Conservation (phyloP, 1,284 basidiomycete genomes). For the Microbotryum silenes-acaulis region DNA sequence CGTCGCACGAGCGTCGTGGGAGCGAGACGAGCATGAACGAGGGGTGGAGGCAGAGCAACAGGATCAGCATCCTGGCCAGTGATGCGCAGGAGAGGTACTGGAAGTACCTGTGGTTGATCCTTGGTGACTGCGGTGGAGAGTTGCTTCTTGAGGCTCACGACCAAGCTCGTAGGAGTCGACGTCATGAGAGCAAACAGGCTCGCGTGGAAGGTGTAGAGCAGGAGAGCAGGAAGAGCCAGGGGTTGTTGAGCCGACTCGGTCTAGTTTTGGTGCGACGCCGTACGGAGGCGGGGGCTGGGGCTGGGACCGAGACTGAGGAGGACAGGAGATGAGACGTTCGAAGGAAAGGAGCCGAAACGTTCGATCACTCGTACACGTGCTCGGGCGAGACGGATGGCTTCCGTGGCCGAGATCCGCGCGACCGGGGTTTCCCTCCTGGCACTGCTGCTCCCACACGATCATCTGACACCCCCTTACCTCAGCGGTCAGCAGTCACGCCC, state of each 20-base stretch:
- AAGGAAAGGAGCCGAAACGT: not conserved
- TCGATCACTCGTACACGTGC: no score
- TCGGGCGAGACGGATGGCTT: no score
- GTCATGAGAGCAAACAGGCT: not conserved
- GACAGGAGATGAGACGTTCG: not conserved
- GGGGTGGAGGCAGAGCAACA: not conserved
- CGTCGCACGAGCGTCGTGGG: not conserved
- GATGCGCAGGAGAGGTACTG: not conserved
- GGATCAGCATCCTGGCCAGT: not conserved
- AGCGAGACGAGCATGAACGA: not conserved
- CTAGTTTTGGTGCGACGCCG: no score
- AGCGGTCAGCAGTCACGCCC: no score
- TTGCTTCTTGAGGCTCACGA: constrained; percentile 30
- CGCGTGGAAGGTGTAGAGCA: no score
- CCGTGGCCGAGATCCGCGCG: no score
- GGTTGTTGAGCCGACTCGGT: not conserved
- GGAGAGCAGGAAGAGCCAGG: not conserved
- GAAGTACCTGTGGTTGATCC: constrained; percentile 22
- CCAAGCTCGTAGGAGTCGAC: not conserved
- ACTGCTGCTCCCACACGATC: no score
- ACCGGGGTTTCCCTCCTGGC: no score
- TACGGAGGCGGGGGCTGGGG: no score
- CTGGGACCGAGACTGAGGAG: no score
- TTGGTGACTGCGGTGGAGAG: constrained; percentile 20
- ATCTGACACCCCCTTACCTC: no score